These are phyloP conservation scores for Lentinus tigrinus DNA, from an alignment of 768 basidiomycete species.

Conservation along the genomic window DNA sequence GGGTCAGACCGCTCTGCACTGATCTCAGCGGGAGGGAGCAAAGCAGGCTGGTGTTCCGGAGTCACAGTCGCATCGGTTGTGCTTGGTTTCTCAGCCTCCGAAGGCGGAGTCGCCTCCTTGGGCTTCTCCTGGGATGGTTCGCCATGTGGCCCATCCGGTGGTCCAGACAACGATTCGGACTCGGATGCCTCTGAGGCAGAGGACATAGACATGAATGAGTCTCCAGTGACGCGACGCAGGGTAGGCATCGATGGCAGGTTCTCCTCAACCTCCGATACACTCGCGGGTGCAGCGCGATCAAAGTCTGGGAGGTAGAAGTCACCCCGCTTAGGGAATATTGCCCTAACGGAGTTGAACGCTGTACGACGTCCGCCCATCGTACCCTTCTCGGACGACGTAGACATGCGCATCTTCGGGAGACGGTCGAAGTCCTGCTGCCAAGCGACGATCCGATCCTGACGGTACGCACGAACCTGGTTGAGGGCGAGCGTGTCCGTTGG, in stretches of 20 bases:
- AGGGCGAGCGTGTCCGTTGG: constrained; percentile 86
- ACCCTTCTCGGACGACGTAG: constrained; percentile 45
- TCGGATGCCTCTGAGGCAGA: constrained; percentile 77
- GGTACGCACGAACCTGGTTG: constrained; percentile 79
- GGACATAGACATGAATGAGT: constrained; percentile 52
- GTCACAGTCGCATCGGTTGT: constrained; percentile 14
- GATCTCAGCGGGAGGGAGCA: constrained; percentile 8
- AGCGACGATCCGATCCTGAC: constrained; percentile 93
- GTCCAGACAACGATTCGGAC: constrained; percentile 44
- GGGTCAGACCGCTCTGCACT: constrained; percentile 44
- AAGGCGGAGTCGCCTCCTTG: background rate
- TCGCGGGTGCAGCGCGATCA: constrained; percentile 57
- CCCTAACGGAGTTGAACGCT: constrained; percentile 66
- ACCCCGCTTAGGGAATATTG: constrained; percentile 67
- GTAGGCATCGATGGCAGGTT: constrained; percentile 35
- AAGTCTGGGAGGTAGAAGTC: constrained; percentile 56
- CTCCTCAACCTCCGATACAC: constrained; percentile 76
- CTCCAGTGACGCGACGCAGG: constrained; percentile 48
- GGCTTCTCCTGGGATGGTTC: background rate
- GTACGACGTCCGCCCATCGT: constrained; percentile 38
- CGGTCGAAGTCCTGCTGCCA: constrained; percentile 94
- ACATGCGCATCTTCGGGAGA: constrained; percentile 68
- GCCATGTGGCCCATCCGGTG: constrained; percentile 19
- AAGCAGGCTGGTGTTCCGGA: background rate
- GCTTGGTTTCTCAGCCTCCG: constrained; percentile 6